Evolutionary conservation across 106 monocot species (phyloP).

Genomic region (Dendrobium nobile): DNA sequence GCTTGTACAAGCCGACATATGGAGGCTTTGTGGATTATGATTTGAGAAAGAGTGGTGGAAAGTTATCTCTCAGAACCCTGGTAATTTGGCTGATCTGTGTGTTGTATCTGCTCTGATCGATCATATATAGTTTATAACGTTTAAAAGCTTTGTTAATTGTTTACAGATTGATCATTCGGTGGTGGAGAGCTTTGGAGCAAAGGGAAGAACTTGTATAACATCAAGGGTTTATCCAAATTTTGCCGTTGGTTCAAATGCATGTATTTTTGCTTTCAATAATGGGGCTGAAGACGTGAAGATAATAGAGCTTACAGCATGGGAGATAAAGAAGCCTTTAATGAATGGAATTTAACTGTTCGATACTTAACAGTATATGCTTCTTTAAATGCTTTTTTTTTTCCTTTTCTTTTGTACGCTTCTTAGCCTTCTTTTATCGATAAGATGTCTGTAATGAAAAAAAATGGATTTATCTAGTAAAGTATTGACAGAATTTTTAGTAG

Average conservation of each 20-base stretch:
- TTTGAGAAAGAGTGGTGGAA: constrained; percentile 17
- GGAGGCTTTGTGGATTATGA: constrained; percentile 36
- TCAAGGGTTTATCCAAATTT: constrained; percentile 13
- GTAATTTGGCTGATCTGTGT: not conserved
- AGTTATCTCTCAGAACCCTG: constrained; percentile 30
- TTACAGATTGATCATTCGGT: constrained; percentile 19
- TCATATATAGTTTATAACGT: not conserved
- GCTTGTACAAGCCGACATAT: constrained; percentile 23
- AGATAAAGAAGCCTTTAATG: constrained; percentile 12
- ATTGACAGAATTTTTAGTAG: too few relatives aligned
- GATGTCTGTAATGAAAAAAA: too few relatives aligned
- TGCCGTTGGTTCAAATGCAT: not conserved
- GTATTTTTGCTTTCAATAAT: constrained; percentile 16
- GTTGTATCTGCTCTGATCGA: not conserved
- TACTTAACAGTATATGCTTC: too few relatives aligned
- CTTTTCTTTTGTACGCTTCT: too few relatives aligned
- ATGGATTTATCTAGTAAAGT: too few relatives aligned
- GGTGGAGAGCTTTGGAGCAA: constrained; percentile 18
- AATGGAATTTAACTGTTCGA: constrained; percentile 1
- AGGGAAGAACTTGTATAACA: constrained; percentile 18
- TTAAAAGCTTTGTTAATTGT: not conserved
- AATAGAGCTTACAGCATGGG: constrained; percentile 10
- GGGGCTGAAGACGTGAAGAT: constrained; percentile 6
- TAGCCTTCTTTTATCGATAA: too few relatives aligned
- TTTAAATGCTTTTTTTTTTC: too few relatives aligned